Evolutionary conservation across 352 stramenopile genomes (phyloP).

Genomic region (Globisporangium spiculum): DNA sequence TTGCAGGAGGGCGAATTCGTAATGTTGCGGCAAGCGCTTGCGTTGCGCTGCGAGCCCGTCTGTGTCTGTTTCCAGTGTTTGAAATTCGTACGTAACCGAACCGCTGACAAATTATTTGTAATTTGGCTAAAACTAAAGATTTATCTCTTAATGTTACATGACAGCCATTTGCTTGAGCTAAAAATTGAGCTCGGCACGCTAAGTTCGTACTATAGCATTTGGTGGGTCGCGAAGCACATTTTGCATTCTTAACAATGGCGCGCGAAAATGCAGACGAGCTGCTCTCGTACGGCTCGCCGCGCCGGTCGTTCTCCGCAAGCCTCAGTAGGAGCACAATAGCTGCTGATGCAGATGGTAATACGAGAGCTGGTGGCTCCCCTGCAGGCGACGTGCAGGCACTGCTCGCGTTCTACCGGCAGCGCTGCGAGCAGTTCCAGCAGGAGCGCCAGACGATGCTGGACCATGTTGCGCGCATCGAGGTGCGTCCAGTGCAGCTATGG

Average conservation of each 20-base stretch:
- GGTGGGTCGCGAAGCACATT: not conserved
- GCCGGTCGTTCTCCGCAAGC: conserved; percentile 30
- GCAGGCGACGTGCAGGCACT: conserved; percentile 24
- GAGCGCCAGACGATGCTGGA: conserved; percentile 56
- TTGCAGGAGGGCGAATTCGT: not conserved
- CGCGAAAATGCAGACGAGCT: conserved; percentile 33
- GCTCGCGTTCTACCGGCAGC: conserved; percentile 62
- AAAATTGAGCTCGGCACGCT: too few relatives aligned
- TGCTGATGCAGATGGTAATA: not conserved
- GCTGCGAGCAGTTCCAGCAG: conserved; percentile 61
- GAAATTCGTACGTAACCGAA: too few relatives aligned
- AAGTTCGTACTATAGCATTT: too few relatives aligned
- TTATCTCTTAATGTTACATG: too few relatives aligned
- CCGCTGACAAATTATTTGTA: too few relatives aligned
- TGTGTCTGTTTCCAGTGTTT: too few relatives aligned
- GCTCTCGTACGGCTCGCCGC: conserved; percentile 55
- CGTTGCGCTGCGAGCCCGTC: too few relatives aligned
- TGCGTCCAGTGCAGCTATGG: conserved; percentile 15
- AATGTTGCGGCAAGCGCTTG: too few relatives aligned
- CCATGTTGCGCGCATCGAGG: conserved; percentile 56
- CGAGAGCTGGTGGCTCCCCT: not conserved
- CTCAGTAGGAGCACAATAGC: conserved; percentile 12
- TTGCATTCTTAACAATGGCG: conserved; percentile 6
- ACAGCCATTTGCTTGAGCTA: too few relatives aligned
- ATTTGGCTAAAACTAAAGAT: too few relatives aligned